Evolutionary conservation across 177 flowering plant genomes (phyloP), one percentile per base, ranked within the genome.

Genomic region (Vitis hybrid): DNA sequence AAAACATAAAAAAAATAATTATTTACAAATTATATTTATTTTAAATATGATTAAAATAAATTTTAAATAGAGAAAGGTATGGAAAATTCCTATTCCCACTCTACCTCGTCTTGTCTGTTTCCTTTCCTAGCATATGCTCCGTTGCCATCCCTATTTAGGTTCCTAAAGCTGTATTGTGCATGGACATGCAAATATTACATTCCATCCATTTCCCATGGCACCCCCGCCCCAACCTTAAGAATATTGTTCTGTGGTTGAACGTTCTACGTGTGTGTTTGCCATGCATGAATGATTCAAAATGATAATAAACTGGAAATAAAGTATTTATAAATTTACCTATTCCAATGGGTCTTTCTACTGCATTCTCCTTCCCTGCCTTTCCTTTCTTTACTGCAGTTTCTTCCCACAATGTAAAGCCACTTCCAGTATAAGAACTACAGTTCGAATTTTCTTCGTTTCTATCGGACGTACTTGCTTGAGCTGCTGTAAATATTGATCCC

Each of bases 361-460:
- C 58, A 82, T 78, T 87, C 81, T 87, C 91, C 83, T 86, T 91
- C 84, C 82, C 82, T 73, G 84, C 79, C 79, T 81, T 79, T 85
- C 79, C 87, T 80, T 83, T 89, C 62, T 81, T 83, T 10, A 69
- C 68, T 6, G 80, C 78, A 72, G 94, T 84, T 73, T 92, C 97
- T 56, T 88, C 90, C 98, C 97, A 94, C 70, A 94, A 58, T 0
- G 96, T 82, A 81, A 94, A 94, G 3, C 91, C 89, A 58, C 93
- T 82, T 48, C 87, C 90, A 20, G 86, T 63, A 67, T 81, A 84
- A 57, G 90, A 88, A 74, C 84, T 88, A 74, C 85, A 69, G 71
- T 80, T 83, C 10, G 90, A 87, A 50, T 81, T 76, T 22, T 88
- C 95, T 15, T 78, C 87, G 26, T 85, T 90, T 71, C 77, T 80